Conservation (phyloP, 1,284 basidiomycete genomes). For the Wolfiporia cocos region DNA sequence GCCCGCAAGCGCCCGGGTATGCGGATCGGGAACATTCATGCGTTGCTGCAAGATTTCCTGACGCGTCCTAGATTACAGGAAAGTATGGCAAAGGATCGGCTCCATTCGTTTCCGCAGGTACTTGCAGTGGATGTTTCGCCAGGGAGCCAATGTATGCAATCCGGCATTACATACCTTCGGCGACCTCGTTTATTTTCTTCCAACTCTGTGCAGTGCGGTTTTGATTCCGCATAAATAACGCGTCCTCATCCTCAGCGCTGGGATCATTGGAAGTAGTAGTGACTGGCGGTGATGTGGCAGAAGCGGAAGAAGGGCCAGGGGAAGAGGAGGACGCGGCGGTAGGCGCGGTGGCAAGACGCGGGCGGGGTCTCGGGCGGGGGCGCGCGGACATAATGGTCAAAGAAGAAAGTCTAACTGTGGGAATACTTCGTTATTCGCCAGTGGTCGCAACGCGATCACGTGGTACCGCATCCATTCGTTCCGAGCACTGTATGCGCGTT, state of each 20-base stretch:
- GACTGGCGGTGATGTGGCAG: constrained; percentile 11
- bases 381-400: constrained; percentile 31
- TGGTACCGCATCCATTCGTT: too few relatives aligned
- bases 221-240: constrained; percentile 57
- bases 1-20: too few relatives aligned
- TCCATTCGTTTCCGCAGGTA: too few relatives aligned
- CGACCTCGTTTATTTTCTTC: constrained; percentile 47
- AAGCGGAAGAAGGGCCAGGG: constrained; percentile 12
- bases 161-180: too few relatives aligned
- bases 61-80: too few relatives aligned
- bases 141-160: too few relatives aligned
- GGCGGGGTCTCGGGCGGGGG: constrained; percentile 47
- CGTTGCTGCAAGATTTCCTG: too few relatives aligned
- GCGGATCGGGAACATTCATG: too few relatives aligned
- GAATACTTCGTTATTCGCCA: constrained; percentile 31
- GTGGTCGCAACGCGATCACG: constrained; percentile 13
- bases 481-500: too few relatives aligned
- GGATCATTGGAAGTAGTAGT: constrained; percentile 2
- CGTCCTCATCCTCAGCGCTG: constrained; percentile 47
- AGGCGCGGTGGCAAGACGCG: constrained; percentile 34
- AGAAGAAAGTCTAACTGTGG: constrained; percentile 34
- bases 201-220: constrained; percentile 47
- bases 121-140: too few relatives aligned
- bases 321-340: constrained; percentile 17
- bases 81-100: too few relatives aligned